Evolutionary conservation across 805 yeast genomes (phyloP).

Genomic region (Starmerella potacharoeniae): DNA sequence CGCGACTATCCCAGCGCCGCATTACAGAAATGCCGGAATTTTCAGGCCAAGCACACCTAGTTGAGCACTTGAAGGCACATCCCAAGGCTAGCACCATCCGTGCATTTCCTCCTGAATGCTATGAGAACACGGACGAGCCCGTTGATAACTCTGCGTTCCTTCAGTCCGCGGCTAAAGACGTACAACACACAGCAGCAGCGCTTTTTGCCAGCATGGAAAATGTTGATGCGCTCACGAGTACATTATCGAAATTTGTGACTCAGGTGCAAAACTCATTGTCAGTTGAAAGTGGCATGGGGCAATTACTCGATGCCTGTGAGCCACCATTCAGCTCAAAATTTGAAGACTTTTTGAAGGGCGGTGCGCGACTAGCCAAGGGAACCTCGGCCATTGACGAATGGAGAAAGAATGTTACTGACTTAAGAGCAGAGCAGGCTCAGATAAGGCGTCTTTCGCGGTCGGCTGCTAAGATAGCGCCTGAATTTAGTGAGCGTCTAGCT

Average conservation of each 20-base stretch:
- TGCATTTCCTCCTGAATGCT: constrained; percentile 16
- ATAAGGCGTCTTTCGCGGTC: neutral
- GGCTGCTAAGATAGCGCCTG: neutral
- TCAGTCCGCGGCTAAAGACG: neutral
- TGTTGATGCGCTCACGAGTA: neutral
- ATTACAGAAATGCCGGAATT: constrained; percentile 16
- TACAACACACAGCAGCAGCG: neutral
- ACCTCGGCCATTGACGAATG: neutral
- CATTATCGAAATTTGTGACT: constrained; percentile 2
- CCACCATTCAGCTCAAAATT: constrained; percentile 5
- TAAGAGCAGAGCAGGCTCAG: neutral
- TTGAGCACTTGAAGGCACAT: neutral
- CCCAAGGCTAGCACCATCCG: neutral
- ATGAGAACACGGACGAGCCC: neutral
- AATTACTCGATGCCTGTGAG: constrained; percentile 9
- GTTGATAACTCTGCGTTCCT: constrained; percentile 2
- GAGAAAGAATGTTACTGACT: neutral
- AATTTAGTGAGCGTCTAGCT: neutral
- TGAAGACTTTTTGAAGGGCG: neutral
- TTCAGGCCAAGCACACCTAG: neutral
- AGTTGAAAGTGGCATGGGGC: constrained; percentile 6
- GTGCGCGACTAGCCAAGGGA: neutral
- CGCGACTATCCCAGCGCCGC: constrained; percentile 11
- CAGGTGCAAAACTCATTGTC: constrained; percentile 14
- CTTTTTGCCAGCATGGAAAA: neutral